Conservation (phyloP, 495 filamentous ascomycete species). For the Astrocystis sublimbata region DNA sequence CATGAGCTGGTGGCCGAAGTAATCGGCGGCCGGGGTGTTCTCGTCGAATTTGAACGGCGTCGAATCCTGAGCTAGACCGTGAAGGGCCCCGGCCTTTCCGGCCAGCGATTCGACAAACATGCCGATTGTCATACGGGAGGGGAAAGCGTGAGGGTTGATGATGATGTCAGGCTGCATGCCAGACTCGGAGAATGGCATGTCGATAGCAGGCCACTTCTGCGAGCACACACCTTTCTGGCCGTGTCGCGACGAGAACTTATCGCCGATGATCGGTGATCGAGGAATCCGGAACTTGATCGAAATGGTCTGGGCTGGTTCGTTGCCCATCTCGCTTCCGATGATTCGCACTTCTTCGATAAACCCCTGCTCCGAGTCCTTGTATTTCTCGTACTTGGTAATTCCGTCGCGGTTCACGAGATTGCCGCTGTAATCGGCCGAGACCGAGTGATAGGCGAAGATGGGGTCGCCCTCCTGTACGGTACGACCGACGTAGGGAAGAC, state of each 20-base stretch:
- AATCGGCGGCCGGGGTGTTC: slow-evolving; percentile 86
- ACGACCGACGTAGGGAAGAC: slow-evolving; percentile 76
- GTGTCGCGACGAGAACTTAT: slow-evolving; percentile 98
- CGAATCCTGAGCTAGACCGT: slow-evolving; percentile 90
- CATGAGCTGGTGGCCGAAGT: slow-evolving; percentile 92
- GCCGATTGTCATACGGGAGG: slow-evolving; percentile 99
- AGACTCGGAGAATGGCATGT: slow-evolving; percentile 97
- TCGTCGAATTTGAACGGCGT: slow-evolving; percentile 95
- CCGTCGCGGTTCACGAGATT: slow-evolving; percentile 78
- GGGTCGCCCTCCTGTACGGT: slow-evolving; percentile 76
- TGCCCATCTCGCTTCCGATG: slow-evolving; percentile 78
- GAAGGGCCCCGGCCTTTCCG: slow-evolving; percentile 89
- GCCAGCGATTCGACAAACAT: slow-evolving; percentile 99
- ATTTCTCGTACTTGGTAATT: slow-evolving; percentile 78
- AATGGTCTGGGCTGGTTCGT: slow-evolving; percentile 78
- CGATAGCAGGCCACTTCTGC: slow-evolving; percentile 91
- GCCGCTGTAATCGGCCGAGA: slow-evolving; percentile 71
- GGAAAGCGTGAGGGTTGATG: slow-evolving; percentile 99
- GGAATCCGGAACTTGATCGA: slow-evolving; percentile 93
- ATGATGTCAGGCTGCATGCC: slow-evolving; percentile 97
- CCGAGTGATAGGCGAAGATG: slow-evolving; percentile 86
- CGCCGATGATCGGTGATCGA: slow-evolving; percentile 87
- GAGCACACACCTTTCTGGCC: slow-evolving; percentile 97
- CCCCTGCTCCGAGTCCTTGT: slow-evolving; percentile 84
- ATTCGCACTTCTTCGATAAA: slow-evolving; percentile 93